Evolutionary conservation across 2,329 filamentous ascomycete species (phyloP), one percentile per base, ranked within the genome.

Genomic region (Calonectria leucothoes): DNA sequence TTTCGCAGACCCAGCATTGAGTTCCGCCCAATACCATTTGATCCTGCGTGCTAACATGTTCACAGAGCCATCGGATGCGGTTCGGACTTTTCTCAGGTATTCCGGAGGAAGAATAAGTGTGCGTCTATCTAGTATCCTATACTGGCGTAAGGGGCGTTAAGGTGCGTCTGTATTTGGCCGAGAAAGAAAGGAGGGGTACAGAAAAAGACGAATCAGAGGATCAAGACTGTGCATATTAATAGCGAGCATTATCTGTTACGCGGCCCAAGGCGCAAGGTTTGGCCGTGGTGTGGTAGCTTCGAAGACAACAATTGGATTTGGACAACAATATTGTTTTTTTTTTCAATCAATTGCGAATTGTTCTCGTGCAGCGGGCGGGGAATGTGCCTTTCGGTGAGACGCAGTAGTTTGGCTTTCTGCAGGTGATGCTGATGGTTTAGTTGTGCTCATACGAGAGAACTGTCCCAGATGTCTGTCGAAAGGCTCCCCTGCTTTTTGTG

Each of bases 51-150:
- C 83, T 84, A 77, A 83, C 75, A 17, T 70, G 59, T 59, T 37
- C 63, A 75, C 84, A 95, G 93, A 94, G 93, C 84, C 93, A 95
- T 85, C 93, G 93, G 74, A 93, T 95, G 89, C 91, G 93, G 81
- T 93, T 95, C 83, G 93, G 93, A 67, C 86, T 95, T 74, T 94
- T 95, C 83, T 94, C 92, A 73, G 92, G 92, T 39, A 85, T 90
- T 74, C 91, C 92, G 55, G 93, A 94, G 79, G 92, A 94, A 70
- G 80, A 79, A 48, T 64, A 33, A 42, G 59, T 48, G 37, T 48
- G 73, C 65, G 70, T 71, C 71, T 73, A 71, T 65, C 66, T 37
- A 48, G 66, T 69, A 69, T 66, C 69, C 33, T 78, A 77, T 77
- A 65, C 69, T 74, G 74, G 77, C 77, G 75, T 75, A 73, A 77